phyloP scores from a whole-genome alignment of 73 alveolate genomes.

The Paramecium primaurelia region DNA sequence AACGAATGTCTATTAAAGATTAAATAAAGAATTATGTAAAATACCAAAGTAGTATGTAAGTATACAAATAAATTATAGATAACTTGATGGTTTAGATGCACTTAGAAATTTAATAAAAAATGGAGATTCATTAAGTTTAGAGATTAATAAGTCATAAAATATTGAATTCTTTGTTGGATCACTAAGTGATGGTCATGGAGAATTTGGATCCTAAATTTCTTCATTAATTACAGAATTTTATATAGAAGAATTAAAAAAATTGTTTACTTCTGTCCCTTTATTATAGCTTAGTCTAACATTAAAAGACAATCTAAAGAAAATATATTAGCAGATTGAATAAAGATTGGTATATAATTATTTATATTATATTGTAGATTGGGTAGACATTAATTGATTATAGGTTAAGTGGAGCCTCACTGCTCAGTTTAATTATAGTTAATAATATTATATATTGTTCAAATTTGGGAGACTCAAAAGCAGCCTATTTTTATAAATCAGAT shows the following conservation, averaged over 20 bases:
- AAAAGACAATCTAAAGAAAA: background rate
- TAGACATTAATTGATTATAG: background rate
- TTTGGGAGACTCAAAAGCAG: background rate
- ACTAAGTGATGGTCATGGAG: background rate
- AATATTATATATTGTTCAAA: background rate
- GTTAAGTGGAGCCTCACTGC: slow-evolving; percentile 23
- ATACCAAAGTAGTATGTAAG: background rate
- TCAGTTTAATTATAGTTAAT: background rate
- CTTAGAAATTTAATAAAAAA: background rate
- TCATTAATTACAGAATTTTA: background rate
- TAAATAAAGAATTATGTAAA: background rate
- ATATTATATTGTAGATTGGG: background rate
- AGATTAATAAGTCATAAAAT: background rate
- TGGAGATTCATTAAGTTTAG: background rate
- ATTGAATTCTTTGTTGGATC: background rate
- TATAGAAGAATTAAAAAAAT: background rate
- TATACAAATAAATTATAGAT: background rate
- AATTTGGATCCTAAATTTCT: background rate
- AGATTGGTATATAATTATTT: background rate
- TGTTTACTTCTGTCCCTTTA: background rate
- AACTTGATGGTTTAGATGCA: slow-evolving; percentile 1
- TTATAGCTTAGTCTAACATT: background rate
- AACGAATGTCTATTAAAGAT: background rate
- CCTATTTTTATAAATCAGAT: background rate
- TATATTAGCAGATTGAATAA: background rate